Conservation (phyloP, 2,329 filamentous ascomycete species). For the Juglanconis sp. region DNA sequence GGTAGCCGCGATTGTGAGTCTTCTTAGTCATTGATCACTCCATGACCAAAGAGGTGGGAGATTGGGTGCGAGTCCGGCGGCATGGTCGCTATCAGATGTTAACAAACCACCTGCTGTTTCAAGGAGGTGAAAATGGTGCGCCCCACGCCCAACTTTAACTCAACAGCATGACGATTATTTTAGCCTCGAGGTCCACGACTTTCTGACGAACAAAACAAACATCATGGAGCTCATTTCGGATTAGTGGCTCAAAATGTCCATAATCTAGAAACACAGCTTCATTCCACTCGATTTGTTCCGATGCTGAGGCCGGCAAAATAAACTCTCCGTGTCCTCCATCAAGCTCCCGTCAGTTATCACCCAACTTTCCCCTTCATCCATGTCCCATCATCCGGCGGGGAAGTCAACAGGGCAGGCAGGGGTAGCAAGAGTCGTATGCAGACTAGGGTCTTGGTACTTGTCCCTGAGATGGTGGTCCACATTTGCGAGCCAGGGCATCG, state of each 20-base stretch:
- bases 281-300: too few species aligned
- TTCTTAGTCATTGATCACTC: background rate
- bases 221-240: background rate
- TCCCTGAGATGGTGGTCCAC: background rate
- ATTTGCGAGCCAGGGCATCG: background rate
- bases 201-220: background rate
- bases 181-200: background rate
- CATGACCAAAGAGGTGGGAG: background rate
- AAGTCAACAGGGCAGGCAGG: background rate
- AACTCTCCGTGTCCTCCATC: background rate
- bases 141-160: background rate
- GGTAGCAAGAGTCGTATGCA: background rate
- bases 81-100: background rate
- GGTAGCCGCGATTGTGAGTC: background rate
- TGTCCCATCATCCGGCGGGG: background rate
- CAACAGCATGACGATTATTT: background rate
- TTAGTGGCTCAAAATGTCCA: background rate
- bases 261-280: background rate
- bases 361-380: background rate
- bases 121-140: constrained; percentile 5
- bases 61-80: background rate
- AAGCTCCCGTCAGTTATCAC: background rate
- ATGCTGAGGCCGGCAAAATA: background rate
- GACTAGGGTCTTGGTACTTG: background rate
- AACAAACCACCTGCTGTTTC: constrained; percentile 10